Percentiles rank a stretch among this genome's conserved stretches.
Evolutionary conservation across 192 early-diverging fungal species (phyloP).

Genomic region (Dissophora ornata): DNA sequence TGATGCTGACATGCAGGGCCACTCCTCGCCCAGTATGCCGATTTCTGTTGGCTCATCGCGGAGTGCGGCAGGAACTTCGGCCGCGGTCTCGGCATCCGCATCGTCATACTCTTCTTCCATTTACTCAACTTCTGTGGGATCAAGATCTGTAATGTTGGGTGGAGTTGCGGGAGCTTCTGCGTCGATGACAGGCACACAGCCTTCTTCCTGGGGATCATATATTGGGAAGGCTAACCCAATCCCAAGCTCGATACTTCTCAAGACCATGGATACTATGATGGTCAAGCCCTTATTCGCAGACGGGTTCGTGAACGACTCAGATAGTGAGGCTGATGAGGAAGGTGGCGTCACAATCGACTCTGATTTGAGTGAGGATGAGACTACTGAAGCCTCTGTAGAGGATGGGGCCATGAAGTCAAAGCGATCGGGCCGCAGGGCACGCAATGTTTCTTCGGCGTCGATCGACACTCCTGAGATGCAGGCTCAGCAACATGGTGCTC

Average conservation of each 20-base stretch:
- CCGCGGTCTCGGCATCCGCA: neutral
- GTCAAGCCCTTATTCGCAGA: conserved; percentile 67
- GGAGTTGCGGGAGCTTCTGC: neutral
- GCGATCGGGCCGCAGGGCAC: neutral
- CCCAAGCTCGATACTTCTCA: conserved; percentile 35
- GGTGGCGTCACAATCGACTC: conserved; percentile 10
- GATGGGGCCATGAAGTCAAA: conserved; percentile 11
- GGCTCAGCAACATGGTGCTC: conserved; percentile 7
- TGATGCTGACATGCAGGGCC: conserved; percentile 2
- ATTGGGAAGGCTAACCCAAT: conserved; percentile 12
- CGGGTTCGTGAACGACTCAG: conserved; percentile 64
- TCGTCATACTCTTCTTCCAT: conserved; percentile 13
- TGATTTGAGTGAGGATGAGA: conserved; percentile 43
- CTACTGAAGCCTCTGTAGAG: neutral
- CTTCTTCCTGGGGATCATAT: conserved; percentile 33
- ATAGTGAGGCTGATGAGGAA: conserved; percentile 57
- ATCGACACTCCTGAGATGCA: conserved; percentile 29
- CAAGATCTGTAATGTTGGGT: neutral
- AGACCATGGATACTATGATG: conserved; percentile 56
- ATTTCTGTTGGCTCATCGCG: conserved; percentile 7
- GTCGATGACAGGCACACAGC: conserved; percentile 9
- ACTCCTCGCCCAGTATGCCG: conserved; percentile 7
- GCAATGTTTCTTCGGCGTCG: conserved; percentile 6
- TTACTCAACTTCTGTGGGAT: neutral
- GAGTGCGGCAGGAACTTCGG: neutral